Conservation (phyloP, 2,329 filamentous ascomycete species). For the Trichoderma sp. region DNA sequence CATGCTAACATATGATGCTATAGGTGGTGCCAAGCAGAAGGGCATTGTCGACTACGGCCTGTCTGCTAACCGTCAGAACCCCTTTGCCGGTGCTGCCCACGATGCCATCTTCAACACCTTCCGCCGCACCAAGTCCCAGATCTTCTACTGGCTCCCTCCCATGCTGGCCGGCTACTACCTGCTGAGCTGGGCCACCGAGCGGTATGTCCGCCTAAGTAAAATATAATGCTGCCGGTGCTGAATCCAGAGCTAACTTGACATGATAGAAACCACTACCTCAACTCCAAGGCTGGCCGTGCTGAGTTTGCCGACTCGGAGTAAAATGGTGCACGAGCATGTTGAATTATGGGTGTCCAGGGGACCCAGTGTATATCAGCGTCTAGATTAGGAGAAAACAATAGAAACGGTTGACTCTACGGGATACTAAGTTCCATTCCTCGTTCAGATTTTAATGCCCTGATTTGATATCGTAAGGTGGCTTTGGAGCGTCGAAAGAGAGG, state of each 20-base stretch:
- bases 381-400: conserved; percentile 40
- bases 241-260: neutral
- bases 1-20: conserved; percentile 5
- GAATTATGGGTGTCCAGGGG: conserved; percentile 33
- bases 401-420: conserved; percentile 30
- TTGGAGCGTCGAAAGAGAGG: neutral
- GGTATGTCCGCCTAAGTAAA: conserved; percentile 54
- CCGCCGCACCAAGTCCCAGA: conserved; percentile 80
- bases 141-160: conserved; percentile 84
- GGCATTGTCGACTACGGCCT: conserved; percentile 71
- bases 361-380: conserved; percentile 43
- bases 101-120: conserved; percentile 94
- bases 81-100: conserved; percentile 72
- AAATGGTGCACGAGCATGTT: conserved; percentile 29
- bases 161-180: conserved; percentile 74
- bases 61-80: conserved; percentile 84
- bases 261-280: conserved; percentile 72
- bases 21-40: conserved; percentile 60
- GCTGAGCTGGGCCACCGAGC: conserved; percentile 88
- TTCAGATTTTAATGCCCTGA: neutral
- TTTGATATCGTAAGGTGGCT: neutral
- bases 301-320: conserved; percentile 50
- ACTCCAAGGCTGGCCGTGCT: conserved; percentile 72
- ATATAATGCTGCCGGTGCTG: neutral
- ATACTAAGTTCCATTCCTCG: neutral